Evolutionary conservation across 192 early-diverging fungal species (phyloP).

Genomic region (Diversispora eburnea): DNA sequence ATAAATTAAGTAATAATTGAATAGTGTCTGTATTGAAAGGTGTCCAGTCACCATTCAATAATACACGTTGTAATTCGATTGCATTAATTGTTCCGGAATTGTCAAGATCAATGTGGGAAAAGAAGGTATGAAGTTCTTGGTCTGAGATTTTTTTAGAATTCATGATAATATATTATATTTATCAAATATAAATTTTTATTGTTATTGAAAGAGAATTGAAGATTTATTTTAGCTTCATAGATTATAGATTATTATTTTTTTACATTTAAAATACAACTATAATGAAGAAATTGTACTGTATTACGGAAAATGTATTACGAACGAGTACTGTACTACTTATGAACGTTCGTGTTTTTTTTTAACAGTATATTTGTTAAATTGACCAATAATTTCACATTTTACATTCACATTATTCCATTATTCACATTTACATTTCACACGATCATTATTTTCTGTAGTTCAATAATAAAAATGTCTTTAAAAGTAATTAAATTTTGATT

Average conservation of each 20-base stretch:
- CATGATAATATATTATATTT: background rate
- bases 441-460: no score
- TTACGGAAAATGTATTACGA: no score
- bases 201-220: background rate
- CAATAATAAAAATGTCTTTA: background rate
- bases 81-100: background rate
- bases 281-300: no score
- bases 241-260: no score
- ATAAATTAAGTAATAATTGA: constrained; percentile 71
- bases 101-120: background rate
- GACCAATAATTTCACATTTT: no score
- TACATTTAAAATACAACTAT: no score
- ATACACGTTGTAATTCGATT: background rate
- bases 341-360: no score
- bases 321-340: no score
- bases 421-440: no score
- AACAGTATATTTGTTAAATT: no score
- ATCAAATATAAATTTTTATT: background rate
- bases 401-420: no score
- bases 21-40: constrained; percentile 77
- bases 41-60: constrained; percentile 58
- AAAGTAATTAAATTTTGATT: background rate
- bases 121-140: background rate
- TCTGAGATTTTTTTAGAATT: background rate
- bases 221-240: background rate